Evolutionary conservation across 257 asterid species (phyloP).

Genomic region (Parsonsia alboflavescens): DNA sequence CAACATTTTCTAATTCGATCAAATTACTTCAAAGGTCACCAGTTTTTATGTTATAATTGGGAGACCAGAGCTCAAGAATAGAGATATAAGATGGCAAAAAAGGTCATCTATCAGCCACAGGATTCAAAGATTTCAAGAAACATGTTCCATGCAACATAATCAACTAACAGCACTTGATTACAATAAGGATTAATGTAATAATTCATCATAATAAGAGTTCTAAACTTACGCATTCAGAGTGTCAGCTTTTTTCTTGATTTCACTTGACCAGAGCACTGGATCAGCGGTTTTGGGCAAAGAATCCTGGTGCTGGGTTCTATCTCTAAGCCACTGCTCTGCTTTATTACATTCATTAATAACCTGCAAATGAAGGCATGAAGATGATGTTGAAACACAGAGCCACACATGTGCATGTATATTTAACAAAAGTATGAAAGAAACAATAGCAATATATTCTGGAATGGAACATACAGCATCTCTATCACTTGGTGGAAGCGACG

Average conservation of each 20-base stretch:
- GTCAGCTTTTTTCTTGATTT: constrained; percentile 59
- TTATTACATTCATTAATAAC: constrained; percentile 64
- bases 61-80: background rate
- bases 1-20: background rate
- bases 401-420: background rate
- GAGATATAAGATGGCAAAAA: background rate
- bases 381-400: background rate
- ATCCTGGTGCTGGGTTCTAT: constrained; percentile 70
- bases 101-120: background rate
- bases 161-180: background rate
- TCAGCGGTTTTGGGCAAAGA: constrained; percentile 66
- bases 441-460: background rate
- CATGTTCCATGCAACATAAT: background rate
- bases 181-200: background rate
- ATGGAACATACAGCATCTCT: constrained; percentile 57
- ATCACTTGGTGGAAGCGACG: constrained; percentile 56
- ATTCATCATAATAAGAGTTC: constrained; percentile 10
- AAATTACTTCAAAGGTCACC: background rate
- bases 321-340: constrained; percentile 84
- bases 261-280: constrained; percentile 74
- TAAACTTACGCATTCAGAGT: constrained; percentile 69
- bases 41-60: background rate
- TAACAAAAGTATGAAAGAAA: background rate
- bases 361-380: constrained; percentile 32
- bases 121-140: background rate